phyloP scores from a whole-genome alignment of 805 yeast genomes.

The Cyberlindnera subsufficiens region DNA sequence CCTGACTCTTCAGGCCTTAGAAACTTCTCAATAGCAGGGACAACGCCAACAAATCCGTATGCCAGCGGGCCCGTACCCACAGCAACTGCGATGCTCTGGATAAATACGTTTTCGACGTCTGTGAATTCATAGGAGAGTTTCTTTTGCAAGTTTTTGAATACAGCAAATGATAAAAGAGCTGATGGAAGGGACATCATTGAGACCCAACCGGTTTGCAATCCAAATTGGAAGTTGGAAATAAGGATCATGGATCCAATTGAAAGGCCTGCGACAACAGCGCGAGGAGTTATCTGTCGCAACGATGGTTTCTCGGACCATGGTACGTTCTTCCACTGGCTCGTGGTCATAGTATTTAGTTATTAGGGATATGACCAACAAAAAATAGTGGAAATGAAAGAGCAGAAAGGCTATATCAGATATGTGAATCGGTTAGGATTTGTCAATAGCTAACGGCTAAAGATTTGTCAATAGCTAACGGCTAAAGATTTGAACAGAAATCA shows the following conservation, averaged over 20 bases:
- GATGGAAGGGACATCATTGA: constrained; percentile 98
- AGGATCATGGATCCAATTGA: constrained; percentile 82
- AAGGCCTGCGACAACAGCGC: constrained; percentile 74
- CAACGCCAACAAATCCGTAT: constrained; percentile 89
- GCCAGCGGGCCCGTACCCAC: constrained; percentile 97
- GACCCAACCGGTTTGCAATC: constrained; percentile 97
- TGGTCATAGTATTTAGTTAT: background rate
- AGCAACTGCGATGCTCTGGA: constrained; percentile 91
- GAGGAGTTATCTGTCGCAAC: constrained; percentile 60
- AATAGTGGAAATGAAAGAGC: too few species aligned
- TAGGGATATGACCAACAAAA: too few species aligned
- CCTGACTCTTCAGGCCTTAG: constrained; percentile 77
- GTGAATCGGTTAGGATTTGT: too few species aligned
- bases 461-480: too few species aligned
- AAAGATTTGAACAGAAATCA: too few species aligned
- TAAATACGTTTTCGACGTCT: constrained; percentile 91
- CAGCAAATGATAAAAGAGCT: constrained; percentile 79
- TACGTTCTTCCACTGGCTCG: constrained; percentile 16
- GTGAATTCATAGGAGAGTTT: constrained; percentile 44
- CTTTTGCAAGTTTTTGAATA: constrained; percentile 54
- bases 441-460: too few species aligned
- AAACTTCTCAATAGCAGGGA: constrained; percentile 93
- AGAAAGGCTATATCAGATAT: too few species aligned
- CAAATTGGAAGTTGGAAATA: constrained; percentile 90
- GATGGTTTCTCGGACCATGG: constrained; percentile 36